A percentile compares a stretch with the other conserved stretches of the same genome.
phyloP scores from a whole-genome alignment of 2,329 filamentous ascomycete species.

The Colletotrichum eleusines region DNA sequence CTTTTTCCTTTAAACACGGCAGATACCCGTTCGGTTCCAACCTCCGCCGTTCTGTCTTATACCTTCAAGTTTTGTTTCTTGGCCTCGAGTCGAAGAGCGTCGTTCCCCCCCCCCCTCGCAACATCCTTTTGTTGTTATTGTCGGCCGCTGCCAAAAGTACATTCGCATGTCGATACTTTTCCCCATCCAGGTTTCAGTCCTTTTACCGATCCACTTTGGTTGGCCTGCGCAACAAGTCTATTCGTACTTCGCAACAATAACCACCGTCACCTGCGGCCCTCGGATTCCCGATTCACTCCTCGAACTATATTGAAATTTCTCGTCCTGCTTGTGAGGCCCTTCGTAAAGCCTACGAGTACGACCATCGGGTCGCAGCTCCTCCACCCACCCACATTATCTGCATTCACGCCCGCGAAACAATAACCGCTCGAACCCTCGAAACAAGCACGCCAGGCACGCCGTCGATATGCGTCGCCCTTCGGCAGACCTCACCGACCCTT shows the following conservation, averaged over 20 bases:
- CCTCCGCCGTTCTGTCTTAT: conserved; percentile 34
- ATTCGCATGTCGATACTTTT: conserved; percentile 22
- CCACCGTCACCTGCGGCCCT: neutral
- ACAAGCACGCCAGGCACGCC: conserved; percentile 29
- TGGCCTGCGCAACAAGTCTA: conserved; percentile 19
- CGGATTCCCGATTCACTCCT: neutral
- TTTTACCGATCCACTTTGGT: conserved; percentile 22
- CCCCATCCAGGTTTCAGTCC: conserved; percentile 24
- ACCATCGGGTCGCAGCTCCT: neutral
- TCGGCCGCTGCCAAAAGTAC: conserved; percentile 7
- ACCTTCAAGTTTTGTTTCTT: conserved; percentile 34
- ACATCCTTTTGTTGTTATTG: conserved; percentile 9
- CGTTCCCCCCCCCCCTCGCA: conserved; percentile 8
- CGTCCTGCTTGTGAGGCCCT: neutral
- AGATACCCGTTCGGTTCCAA: conserved; percentile 17
- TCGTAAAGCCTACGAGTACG: neutral
- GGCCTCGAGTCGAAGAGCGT: conserved; percentile 3
- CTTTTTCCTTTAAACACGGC: neutral
- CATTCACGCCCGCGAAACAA: conserved; percentile 16
- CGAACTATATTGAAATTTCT: neutral
- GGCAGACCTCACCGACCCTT: conserved; percentile 56
- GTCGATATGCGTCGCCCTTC: conserved; percentile 58
- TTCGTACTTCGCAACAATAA: neutral
- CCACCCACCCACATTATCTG: neutral
- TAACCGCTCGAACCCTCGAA: conserved; percentile 24